Conservation (phyloP, 805 yeast species). For the Candida awuae region DNA sequence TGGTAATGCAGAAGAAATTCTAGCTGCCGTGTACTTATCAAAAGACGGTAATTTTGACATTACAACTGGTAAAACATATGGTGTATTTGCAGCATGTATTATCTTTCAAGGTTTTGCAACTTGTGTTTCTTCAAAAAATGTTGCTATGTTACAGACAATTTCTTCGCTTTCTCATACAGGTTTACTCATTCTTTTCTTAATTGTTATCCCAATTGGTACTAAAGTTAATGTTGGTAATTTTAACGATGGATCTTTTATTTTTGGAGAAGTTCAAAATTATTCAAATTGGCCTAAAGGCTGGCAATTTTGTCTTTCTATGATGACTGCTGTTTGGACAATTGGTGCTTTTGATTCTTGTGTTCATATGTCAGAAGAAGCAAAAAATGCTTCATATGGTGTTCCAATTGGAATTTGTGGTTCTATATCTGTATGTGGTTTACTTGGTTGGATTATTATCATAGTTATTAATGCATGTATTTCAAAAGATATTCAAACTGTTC, state of each 20-base stretch:
- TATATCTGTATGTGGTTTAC: conserved; percentile 33
- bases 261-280: conserved; percentile 28
- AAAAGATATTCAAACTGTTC: conserved; percentile 28
- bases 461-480: conserved; percentile 28
- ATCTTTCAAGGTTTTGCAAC: conserved; percentile 32
- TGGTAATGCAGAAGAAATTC: conserved; percentile 37
- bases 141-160: conserved; percentile 34
- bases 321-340: conserved; percentile 46
- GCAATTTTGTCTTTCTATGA: conserved; percentile 35
- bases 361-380: conserved; percentile 44
- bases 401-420: conserved; percentile 44
- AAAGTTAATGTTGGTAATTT: conserved; percentile 20
- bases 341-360: conserved; percentile 45
- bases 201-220: conserved; percentile 41
- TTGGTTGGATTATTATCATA: conserved; percentile 38
- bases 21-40: conserved; percentile 35
- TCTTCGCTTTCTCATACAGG: conserved; percentile 33
- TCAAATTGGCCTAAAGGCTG: conserved; percentile 36
- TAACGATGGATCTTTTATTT: conserved; percentile 31
- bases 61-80: conserved; percentile 34
- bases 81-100: conserved; percentile 38
- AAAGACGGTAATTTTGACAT: conserved; percentile 34
- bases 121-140: conserved; percentile 33
- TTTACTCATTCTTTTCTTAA: conserved; percentile 33
- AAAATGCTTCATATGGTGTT: conserved; percentile 33